Base-by-base conservation (phyloP, 768 basidiomycete species). In the Lactifluus subvellereus region DNA sequence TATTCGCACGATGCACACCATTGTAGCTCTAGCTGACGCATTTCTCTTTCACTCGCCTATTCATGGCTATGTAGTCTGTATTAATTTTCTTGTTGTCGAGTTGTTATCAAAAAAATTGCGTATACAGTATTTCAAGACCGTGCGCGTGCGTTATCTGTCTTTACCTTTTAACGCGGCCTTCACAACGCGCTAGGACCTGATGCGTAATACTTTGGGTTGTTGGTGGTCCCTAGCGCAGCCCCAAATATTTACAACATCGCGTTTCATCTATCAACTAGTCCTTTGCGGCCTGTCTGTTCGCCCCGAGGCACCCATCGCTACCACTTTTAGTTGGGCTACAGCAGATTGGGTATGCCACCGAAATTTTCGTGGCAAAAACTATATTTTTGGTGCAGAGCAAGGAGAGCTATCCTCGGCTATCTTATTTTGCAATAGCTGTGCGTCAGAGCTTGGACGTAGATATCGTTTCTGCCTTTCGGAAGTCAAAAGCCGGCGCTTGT, bases 1-100 rank as follows among this genome's bases (percentile, higher is more conserved):
- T 50, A 55, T 51, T 47, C 53, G 54, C 59, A 48, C 62, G 56
- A 62, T 59, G 57, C 51, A 60, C 66, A 57, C 54, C 59, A 62
- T 56, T 72, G 70, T 75, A 71, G 70, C 67, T 38, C 54, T 71
- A 70, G 70, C 75, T 78, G 67, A 77, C 66, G 57, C 43, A 42
- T 30, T 45, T 64, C 57, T 60, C 61, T 62, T 65, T 47, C 60
- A 50, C 35, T 67, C n/a, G 61, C 67, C 33, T 37, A 32, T 22
- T 30, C 54, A 62, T 60, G 69, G 55, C 68, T 71, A 51, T 54
- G 22, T 59, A 71, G 67, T 67, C 52, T 76, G 75, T 77, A 77
- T 74, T 78, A 74, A 69, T 61, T 58, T 56, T 56, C 60, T 67
- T 62, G 69, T 66, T 71, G 62, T 68, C 66, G 60, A 57, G 45